Base-by-base conservation (phyloP, 345 rosid species). In the Dovyalis caffra region DNA sequence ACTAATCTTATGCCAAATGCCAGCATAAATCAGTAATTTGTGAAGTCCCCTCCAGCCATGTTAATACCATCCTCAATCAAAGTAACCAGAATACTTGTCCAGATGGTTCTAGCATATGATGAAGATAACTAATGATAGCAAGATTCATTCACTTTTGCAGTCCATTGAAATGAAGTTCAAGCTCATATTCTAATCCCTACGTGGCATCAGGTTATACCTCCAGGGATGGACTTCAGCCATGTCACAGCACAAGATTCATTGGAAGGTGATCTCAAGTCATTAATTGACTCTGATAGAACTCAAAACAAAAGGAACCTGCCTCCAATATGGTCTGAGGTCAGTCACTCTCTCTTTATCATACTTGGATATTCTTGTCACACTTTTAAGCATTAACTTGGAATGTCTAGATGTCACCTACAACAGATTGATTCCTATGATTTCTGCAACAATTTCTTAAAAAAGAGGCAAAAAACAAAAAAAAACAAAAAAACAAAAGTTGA, bases 261-360 rank as follows among this genome's bases (percentile, higher is more conserved):
- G 65, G 92, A 84, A 76, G 85, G 81, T 34, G 92, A 88, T 67
- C 89, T 89, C 67, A 87, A 86, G 76, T 84, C 88, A 64, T 76
- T 87, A 74, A 81, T 88, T 77, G 88, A 87, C 49, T 83, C 90
- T 21, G 90, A 91, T 73, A 78, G 87, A 76, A 80, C 79, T 73
- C 91, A 83, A 77, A 90, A 65, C 56, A 93, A 88, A 82, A 85
- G 87, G 83, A 85, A 84, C 64, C 85, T 93, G 63, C 98, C 94
- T 57, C 90, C 88, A 40, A 93, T 93, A 65, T 93, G 97, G 98
- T 87, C 95, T 1, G 91, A 93, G 96, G 96, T 92, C 53, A 70
- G 43, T 47, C 21, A 51, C 33, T 64, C 71, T 40, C 69, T 45
- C 67, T 56, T 66, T 35, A 47, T 53, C 35, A 18, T 64, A 70